These are phyloP conservation scores for Endogone sp. DNA, from an alignment of 192 early-diverging fungal genomes.

Conservation along the genomic window DNA sequence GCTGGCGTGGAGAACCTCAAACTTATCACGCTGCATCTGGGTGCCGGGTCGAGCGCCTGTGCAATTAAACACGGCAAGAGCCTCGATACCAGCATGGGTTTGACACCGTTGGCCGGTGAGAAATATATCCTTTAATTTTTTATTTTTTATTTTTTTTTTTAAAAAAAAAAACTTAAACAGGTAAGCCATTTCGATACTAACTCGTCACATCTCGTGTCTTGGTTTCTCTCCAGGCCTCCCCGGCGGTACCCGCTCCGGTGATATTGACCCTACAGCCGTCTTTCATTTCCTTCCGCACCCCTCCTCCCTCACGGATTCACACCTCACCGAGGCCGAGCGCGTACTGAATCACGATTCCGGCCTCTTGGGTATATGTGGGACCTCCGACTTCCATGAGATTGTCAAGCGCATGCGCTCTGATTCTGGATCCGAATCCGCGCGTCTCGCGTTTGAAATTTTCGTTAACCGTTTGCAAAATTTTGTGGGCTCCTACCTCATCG, in stretches of 20 bases:
- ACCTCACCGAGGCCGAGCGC: conserved; percentile 32
- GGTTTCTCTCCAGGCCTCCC: conserved; percentile 6
- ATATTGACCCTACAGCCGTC: conserved; percentile 32
- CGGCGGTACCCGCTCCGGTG: conserved; percentile 32
- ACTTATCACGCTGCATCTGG: conserved; percentile 19
- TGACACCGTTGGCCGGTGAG: conserved; percentile 15
- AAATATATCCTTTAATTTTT: neutral
- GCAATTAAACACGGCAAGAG: conserved; percentile 16
- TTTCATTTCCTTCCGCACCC: conserved; percentile 27
- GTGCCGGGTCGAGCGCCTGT: conserved; percentile 17
- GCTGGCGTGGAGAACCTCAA: conserved; percentile 7
- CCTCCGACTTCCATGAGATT: conserved; percentile 28
- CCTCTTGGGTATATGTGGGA: conserved; percentile 32
- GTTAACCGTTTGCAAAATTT: conserved; percentile 38
- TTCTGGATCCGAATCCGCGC: conserved; percentile 16
- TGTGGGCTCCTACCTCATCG: conserved; percentile 32
- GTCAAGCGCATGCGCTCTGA: neutral
- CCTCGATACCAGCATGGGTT: conserved; percentile 19
- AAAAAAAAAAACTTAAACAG: neutral
- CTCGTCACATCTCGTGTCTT: too few species aligned
- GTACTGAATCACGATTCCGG: conserved; percentile 37
- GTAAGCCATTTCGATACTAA: too few species aligned
- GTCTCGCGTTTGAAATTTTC: conserved; percentile 34
- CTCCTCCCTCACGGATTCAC: conserved; percentile 14
- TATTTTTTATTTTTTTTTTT: neutral